Evolutionary conservation across 768 basidiomycete species (phyloP).

Genomic region (Saitozyma podzolica): DNA sequence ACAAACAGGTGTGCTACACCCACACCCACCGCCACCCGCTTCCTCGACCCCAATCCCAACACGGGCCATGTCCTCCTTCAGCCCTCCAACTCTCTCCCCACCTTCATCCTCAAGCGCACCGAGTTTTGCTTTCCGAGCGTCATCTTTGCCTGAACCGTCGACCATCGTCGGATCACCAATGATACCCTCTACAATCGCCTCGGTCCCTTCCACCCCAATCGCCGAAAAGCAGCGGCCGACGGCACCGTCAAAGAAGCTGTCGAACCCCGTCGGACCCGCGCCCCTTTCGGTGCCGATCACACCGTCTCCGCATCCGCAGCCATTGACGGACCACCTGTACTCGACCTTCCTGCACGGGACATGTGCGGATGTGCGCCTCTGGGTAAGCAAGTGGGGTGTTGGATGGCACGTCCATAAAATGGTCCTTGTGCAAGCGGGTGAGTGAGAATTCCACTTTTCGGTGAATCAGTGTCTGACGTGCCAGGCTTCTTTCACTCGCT

Average conservation of each 20-base stretch:
- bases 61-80: too few species aligned
- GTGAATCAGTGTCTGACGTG: neutral
- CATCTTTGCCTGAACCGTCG: too few species aligned
- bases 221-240: neutral
- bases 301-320: conserved; percentile 3
- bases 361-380: conserved; percentile 76
- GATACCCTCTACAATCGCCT: too few species aligned
- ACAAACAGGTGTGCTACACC: too few species aligned
- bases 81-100: neutral
- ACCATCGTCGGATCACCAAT: too few species aligned
- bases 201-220: too few species aligned
- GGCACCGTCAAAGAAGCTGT: conserved; percentile 16
- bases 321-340: conserved; percentile 64
- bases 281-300: conserved; percentile 13
- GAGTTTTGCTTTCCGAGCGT: too few species aligned
- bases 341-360: conserved; percentile 67
- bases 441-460: conserved; percentile 39
- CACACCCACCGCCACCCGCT: too few species aligned
- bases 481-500: conserved; percentile 82
- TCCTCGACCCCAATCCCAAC: too few species aligned
- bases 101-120: conserved; percentile 1
- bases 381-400: conserved; percentile 70
- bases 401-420: conserved; percentile 79
- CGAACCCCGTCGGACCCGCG: neutral
- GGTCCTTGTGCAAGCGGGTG: conserved; percentile 81